Conservation (phyloP, 257 asterid genomes). For the Echium plantagineum region DNA sequence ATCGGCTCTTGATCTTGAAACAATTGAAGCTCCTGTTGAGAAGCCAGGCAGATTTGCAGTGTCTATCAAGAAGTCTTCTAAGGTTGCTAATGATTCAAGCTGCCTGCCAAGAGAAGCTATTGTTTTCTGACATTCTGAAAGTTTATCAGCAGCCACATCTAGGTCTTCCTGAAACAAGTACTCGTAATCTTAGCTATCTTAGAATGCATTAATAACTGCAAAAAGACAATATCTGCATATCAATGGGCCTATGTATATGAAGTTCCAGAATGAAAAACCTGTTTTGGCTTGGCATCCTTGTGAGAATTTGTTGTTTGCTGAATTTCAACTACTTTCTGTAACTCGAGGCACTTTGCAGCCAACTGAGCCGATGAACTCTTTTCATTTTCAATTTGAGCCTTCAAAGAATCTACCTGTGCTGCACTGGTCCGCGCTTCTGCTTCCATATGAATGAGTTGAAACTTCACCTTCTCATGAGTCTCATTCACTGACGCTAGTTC, state of each 20-base stretch:
- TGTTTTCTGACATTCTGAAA: constrained; percentile 76
- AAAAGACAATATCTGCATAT: neutral
- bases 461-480: constrained; percentile 38
- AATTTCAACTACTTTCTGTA: constrained; percentile 38
- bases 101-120: constrained; percentile 77
- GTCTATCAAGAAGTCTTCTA: constrained; percentile 77
- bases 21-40: constrained; percentile 22
- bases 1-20: constrained; percentile 17
- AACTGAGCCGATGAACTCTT: constrained; percentile 26
- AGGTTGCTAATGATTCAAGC: constrained; percentile 63
- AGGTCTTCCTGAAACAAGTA: constrained; percentile 46
- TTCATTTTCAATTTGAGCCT: constrained; percentile 30
- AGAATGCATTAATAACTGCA: neutral
- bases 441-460: constrained; percentile 46
- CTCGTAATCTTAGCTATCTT: neutral
- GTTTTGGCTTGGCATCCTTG: constrained; percentile 42
- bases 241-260: neutral
- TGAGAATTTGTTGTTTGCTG: constrained; percentile 28
- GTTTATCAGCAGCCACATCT: constrained; percentile 69
- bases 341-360: constrained; percentile 33
- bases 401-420: constrained; percentile 27
- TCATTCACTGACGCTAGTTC: constrained; percentile 33
- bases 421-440: constrained; percentile 43
- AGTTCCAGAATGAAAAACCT: constrained; percentile 24
- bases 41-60: constrained; percentile 51